These are phyloP conservation scores for Graphium sp. DNA, from an alignment of 2,329 filamentous ascomycete genomes.

Conservation along the genomic window DNA sequence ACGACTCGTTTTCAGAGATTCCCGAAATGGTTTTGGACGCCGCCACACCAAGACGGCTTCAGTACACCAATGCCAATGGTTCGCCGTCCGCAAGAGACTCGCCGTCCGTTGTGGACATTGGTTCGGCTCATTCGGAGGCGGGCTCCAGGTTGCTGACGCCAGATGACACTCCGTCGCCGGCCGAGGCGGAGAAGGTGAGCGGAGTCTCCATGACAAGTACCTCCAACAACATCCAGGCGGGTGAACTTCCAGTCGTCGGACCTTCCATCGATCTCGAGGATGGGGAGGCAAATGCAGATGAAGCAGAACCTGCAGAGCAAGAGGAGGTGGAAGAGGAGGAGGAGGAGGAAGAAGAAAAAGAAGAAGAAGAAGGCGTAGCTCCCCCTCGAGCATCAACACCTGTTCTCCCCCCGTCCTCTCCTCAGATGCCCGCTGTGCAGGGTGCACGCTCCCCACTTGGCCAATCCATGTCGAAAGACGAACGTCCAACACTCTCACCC, in stretches of 20 bases:
- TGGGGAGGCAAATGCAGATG: no score
- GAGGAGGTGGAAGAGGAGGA: slow-evolving; percentile 6
- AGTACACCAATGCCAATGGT: not conserved
- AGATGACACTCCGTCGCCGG: slow-evolving; percentile 29
- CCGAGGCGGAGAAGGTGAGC: slow-evolving; percentile 8
- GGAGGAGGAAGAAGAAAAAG: slow-evolving; percentile 6
- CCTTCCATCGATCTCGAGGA: no score
- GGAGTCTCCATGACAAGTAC: no score
- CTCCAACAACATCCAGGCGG: no score
- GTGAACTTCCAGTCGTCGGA: no score
- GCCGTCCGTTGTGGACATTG: no score
- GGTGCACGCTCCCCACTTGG: not conserved
- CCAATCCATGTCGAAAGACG: not conserved
- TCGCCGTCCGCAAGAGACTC: no score
- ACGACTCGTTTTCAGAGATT: slow-evolving; percentile 42
- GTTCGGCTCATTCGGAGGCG: no score
- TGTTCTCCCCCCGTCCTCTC: slow-evolving; percentile 1
- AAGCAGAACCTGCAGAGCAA: not conserved
- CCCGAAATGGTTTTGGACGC: slow-evolving; percentile 31
- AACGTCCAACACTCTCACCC: slow-evolving; percentile 31
- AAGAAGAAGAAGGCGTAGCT: slow-evolving; percentile 6
- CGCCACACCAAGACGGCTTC: slow-evolving; percentile 22
- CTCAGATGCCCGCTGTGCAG: slow-evolving; percentile 1
- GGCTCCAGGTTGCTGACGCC: slow-evolving; percentile 39
- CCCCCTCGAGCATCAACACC: not conserved